Conservation (phyloP, 768 basidiomycete genomes). For the Russula sp. region DNA sequence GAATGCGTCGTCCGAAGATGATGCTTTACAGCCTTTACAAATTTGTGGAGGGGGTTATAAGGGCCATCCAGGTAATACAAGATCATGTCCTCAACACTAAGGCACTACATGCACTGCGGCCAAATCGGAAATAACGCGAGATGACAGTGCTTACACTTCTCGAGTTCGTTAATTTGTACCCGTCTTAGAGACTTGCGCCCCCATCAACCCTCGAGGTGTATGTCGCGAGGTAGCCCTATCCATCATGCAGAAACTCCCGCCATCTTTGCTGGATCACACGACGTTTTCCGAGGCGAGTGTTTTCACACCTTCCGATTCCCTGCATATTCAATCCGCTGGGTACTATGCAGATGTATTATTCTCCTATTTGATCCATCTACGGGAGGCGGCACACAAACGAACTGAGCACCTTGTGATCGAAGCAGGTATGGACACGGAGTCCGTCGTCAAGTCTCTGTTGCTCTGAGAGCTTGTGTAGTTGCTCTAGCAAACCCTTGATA, state of each 20-base stretch:
- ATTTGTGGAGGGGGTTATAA: constrained; percentile 68
- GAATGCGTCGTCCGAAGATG: constrained; percentile 62
- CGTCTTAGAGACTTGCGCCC: constrained; percentile 27
- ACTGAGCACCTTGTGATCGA: constrained; percentile 88
- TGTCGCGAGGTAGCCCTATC: constrained; percentile 68
- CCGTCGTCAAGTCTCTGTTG: constrained; percentile 49
- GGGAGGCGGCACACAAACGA: constrained; percentile 62
- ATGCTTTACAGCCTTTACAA: constrained; percentile 53
- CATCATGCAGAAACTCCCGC: constrained; percentile 64
- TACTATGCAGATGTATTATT: constrained; percentile 65
- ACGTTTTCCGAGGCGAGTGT: constrained; percentile 59
- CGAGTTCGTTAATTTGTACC: background rate
- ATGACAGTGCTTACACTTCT: constrained; percentile 54
- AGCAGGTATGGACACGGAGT: constrained; percentile 73
- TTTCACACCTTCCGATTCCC: background rate
- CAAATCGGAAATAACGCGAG: constrained; percentile 62
- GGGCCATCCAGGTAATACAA: constrained; percentile 64
- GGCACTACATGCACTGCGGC: constrained; percentile 60
- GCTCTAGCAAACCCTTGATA: constrained; percentile 48
- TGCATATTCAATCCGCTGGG: constrained; percentile 7
- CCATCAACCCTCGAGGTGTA: constrained; percentile 57
- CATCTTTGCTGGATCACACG: constrained; percentile 56
- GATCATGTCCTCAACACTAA: constrained; percentile 75
- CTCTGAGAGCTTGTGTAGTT: constrained; percentile 67
- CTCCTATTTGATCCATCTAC: constrained; percentile 63